Evolutionary conservation across 257 asterid species (phyloP), one percentile per base, ranked within the genome.

Genomic region (Solanum appendiculatum): DNA sequence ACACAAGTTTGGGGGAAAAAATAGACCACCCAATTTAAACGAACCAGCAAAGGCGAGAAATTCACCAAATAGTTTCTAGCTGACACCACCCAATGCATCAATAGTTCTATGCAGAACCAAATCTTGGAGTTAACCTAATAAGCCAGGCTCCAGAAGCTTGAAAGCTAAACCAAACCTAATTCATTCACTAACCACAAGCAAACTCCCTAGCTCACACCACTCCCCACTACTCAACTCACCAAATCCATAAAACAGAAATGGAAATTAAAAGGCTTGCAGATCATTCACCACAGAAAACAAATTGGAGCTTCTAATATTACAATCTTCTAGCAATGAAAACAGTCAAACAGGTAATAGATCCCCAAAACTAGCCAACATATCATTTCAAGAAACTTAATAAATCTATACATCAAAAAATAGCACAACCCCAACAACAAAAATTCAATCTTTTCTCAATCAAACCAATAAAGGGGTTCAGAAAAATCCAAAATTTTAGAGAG

Each of bases 401-500:
- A 81, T 81, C 42, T 48, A 81, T 20, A 5, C 66, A 29, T 80
- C 21, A 48, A 29, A 14, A n/a, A 10, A 29, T 27, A 18, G 15
- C 29, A 29, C 42, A 2, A 46, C 36, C 5, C 44, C 31, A 29
- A 81, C 29, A 48, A 81, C 10, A 7, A 81, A 48, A 48, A 18
- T 81, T 31, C 85, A 81, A 29, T 81, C 85, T 81, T 81, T 9
- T 20, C 29, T 81, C 85, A 29, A 81, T 81, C 66, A 46, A 81
- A 21, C 21, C 29, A 29, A 16, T 27, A 78, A 27, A 44, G 14
- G 37, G 63, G 36, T 77, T 16, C 14, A 70, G 6, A 33, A 70
- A 69, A 69, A 31, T 33, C 15, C n/a, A 74, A 74, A 74, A 74
- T 86, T 93, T 92, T 93, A 93, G 27, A 90, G 90, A 54, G 84